Percentiles rank a stretch among this genome's conserved stretches.
Evolutionary conservation across 306 rosid genomes (phyloP).

Genomic region (Hylodesmum podocarpum): DNA sequence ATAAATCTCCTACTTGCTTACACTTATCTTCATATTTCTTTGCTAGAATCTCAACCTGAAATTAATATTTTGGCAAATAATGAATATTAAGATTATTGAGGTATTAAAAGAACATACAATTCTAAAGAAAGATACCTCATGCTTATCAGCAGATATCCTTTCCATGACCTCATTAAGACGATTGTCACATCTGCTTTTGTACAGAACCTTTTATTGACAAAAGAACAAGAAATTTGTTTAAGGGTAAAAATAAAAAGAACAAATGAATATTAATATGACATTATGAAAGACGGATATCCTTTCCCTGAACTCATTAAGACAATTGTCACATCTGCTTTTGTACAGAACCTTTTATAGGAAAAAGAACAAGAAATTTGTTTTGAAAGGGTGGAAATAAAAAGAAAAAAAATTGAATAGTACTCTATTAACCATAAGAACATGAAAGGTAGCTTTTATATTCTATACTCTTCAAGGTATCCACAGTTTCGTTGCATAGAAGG

Average conservation of each 20-base stretch:
- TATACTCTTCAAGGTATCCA: constrained; percentile 8
- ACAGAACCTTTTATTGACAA: constrained; percentile 64
- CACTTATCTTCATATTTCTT: constrained; percentile 94
- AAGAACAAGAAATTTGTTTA: constrained; percentile 15
- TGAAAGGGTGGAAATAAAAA: background rate
- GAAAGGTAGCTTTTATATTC: constrained; percentile 9
- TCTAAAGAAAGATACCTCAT: constrained; percentile 65
- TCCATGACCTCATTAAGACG: constrained; percentile 87
- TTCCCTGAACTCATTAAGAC: constrained; percentile 79
- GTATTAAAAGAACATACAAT: constrained; percentile 29
- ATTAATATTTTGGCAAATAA: constrained; percentile 28
- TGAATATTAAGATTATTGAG: constrained; percentile 10
- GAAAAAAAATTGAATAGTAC: constrained; percentile 5
- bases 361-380: constrained; percentile 19
- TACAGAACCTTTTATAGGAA: constrained; percentile 64
- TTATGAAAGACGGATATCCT: constrained; percentile 31
- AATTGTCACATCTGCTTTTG: constrained; percentile 96
- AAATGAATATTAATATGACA: background rate
- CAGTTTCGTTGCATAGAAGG: background rate
- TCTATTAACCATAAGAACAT: constrained; percentile 16
- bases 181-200: constrained; percentile 99
- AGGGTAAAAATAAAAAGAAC: background rate
- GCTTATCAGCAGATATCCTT: constrained; percentile 75
- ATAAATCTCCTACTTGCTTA: constrained; percentile 87
- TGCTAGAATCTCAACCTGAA: constrained; percentile 74